Conservation (phyloP, 2,329 filamentous ascomycete genomes). For the Beauveria sp. region DNA sequence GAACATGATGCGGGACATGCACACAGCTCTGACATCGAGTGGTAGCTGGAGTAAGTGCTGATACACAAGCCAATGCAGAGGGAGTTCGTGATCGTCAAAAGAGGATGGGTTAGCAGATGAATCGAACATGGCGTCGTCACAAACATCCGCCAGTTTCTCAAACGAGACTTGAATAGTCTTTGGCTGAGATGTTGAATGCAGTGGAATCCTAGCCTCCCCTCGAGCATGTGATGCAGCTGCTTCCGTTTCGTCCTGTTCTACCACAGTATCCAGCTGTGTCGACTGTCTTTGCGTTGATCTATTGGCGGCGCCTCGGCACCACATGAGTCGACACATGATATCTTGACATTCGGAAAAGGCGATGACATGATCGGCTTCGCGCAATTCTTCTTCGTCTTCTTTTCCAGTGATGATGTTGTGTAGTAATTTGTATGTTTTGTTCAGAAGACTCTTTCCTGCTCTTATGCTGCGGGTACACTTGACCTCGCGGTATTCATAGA, state of each 20-base stretch:
- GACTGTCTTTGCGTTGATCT: conserved; percentile 30
- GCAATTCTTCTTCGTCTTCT: conserved; percentile 21
- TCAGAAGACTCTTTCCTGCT: conserved; percentile 63
- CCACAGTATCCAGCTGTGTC: conserved; percentile 38
- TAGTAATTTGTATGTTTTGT: conserved; percentile 60
- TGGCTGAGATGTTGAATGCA: conserved; percentile 41
- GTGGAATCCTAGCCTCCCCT: conserved; percentile 28
- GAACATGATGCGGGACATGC: conserved; percentile 84
- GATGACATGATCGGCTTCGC: conserved; percentile 32
- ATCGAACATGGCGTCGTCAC: conserved; percentile 68
- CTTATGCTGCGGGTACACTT: conserved; percentile 61
- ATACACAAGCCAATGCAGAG: conserved; percentile 71
- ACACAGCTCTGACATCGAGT: conserved; percentile 72
- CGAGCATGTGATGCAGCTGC: conserved; percentile 20
- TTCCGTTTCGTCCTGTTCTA: conserved; percentile 50
- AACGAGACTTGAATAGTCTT: conserved; percentile 60
- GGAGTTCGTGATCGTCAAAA: conserved; percentile 81
- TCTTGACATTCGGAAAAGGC: conserved; percentile 79
- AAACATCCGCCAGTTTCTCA: conserved; percentile 61
- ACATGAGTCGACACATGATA: conserved; percentile 64
- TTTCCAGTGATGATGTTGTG: conserved; percentile 24
- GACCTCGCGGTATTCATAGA: conserved; percentile 88
- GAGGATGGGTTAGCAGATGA: conserved; percentile 40
- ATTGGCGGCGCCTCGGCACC: conserved; percentile 50
- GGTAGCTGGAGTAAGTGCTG: conserved; percentile 66